These are phyloP conservation scores for Solanum hybrid DNA, from an alignment of 305 asterid species.

Conservation along the genomic window DNA sequence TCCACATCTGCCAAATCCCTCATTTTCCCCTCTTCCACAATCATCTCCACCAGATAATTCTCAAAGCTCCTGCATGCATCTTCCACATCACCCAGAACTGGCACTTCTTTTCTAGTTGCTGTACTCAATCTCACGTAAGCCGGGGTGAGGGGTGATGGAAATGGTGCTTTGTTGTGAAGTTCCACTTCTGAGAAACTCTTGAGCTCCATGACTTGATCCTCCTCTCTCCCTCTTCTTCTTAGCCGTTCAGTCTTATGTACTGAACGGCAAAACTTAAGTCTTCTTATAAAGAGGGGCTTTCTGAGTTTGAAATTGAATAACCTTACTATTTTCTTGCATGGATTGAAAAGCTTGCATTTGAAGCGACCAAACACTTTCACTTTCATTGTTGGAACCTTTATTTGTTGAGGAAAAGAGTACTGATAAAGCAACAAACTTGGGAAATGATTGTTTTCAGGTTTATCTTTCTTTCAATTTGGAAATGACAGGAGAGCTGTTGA, in stretches of 20 bases:
- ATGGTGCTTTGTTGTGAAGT: constrained; percentile 21
- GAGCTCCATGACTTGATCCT: constrained; percentile 32
- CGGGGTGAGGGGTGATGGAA: constrained; percentile 43
- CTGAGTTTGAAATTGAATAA: constrained; percentile 28
- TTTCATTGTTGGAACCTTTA: background rate
- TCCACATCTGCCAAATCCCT: constrained; percentile 57
- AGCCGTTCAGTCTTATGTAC: background rate
- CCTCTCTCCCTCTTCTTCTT: constrained; percentile 15
- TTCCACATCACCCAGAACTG: constrained; percentile 22
- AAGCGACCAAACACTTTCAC: constrained; percentile 18
- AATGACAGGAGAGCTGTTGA: background rate
- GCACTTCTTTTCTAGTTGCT: background rate
- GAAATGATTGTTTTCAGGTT: background rate
- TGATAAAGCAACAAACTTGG: constrained; percentile 8
- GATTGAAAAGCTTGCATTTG: constrained; percentile 28
- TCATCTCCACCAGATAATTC: constrained; percentile 18
- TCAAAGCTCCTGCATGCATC: constrained; percentile 60
- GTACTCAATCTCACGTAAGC: constrained; percentile 28
- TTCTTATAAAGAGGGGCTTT: constrained; percentile 23
- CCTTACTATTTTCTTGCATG: constrained; percentile 27
- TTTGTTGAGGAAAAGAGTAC: constrained; percentile 12
- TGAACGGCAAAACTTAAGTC: constrained; percentile 5
- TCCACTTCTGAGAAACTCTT: constrained; percentile 28
- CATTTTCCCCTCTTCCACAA: constrained; percentile 22
- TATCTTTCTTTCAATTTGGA: background rate